Percentiles rank a stretch among this genome's conserved stretches.
These are phyloP conservation scores for Fusarium sp. DNA, from an alignment of 2,329 filamentous ascomycete genomes.

Conservation along the genomic window DNA sequence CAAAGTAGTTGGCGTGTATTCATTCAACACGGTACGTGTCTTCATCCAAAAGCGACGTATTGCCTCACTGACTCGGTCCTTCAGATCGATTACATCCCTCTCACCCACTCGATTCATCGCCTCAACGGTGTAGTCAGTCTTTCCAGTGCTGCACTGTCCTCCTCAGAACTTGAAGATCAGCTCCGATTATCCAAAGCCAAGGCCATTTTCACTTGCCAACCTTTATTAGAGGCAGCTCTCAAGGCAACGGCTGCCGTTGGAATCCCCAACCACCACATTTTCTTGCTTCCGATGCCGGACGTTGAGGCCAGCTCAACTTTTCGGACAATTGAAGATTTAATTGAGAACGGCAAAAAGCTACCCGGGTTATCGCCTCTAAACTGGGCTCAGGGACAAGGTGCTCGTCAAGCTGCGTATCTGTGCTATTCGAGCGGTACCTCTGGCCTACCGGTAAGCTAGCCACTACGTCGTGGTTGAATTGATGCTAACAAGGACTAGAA, in stretches of 20 bases:
- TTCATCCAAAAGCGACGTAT: constrained; percentile 7
- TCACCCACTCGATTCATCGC: constrained; percentile 80
- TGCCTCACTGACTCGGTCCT: neutral
- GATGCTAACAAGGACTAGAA: too few relatives aligned
- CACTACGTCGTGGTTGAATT: too few relatives aligned
- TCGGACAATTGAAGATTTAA: constrained; percentile 73
- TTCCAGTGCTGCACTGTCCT: constrained; percentile 79
- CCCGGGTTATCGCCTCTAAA: constrained; percentile 60
- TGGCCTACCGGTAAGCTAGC: constrained; percentile 77
- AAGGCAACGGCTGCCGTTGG: constrained; percentile 70
- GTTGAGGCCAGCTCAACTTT: constrained; percentile 51
- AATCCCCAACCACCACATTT: constrained; percentile 72
- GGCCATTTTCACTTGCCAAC: constrained; percentile 76
- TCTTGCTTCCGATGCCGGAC: constrained; percentile 73
- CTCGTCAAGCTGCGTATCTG: constrained; percentile 76
- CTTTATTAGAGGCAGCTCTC: constrained; percentile 71
- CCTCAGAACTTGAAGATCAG: constrained; percentile 76
- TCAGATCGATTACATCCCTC: constrained; percentile 78
- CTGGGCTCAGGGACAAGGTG: constrained; percentile 73
- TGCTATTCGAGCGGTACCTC: constrained; percentile 86
- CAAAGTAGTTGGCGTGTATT: constrained; percentile 80
- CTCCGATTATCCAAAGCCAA: constrained; percentile 75
- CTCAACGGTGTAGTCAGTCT: constrained; percentile 77
- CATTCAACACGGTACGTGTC: constrained; percentile 74
- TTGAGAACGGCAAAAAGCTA: constrained; percentile 66